Evolutionary conservation across 1,284 basidiomycete genomes (phyloP), one percentile per base, ranked within the genome.

Genomic region (Pyrrhoderma noxium): DNA sequence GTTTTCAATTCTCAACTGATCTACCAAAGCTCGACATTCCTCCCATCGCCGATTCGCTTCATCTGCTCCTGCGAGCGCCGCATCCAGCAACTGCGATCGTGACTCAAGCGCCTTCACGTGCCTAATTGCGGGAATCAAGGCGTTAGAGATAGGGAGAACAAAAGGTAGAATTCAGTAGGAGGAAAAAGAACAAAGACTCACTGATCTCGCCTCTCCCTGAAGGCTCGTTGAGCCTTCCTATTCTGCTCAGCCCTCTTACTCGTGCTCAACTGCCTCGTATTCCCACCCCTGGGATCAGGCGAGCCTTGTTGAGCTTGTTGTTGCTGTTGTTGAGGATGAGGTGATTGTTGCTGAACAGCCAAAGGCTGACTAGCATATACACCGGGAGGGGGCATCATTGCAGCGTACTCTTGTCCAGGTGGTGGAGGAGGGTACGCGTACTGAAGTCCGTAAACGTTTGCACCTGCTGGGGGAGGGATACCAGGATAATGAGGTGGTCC

Each of bases 201-300:
- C 87, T 86, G 82, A 68, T 91, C 88, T 61, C 88, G 71, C 35
- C 88, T 79, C 64, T 91, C 88, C 56, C 88, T 70, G 64, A 91
- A 91, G 1, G 89, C 89, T 25, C 89, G 74, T 67, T 91, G 88
- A 0, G 88, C 88, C 62, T 89, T 90, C 59, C 88, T 72, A 65
- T 91, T 91, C 70, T 91, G 88, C 60, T 91, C 89, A 35, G 89
- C 89, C 9, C 87, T 77, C 63, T 90, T 90, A 62, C 80, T 86
- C 62, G 76, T 79, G 64, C 82, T 87, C 44, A 90, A 72, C 21
- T 60, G 55, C 7, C 64, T 57, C 23, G 39, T 42, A 5, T 4
- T 22, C 38, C 7, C 38, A 40, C 21, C 21, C 38, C 21, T 5
- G 34, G 7, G 13, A 41, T 31, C 34, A n/a, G 14, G 7, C 21